These are phyloP conservation scores for Lithohypha guttulata DNA, from an alignment of 2,329 filamentous ascomycete genomes.

Conservation along the genomic window DNA sequence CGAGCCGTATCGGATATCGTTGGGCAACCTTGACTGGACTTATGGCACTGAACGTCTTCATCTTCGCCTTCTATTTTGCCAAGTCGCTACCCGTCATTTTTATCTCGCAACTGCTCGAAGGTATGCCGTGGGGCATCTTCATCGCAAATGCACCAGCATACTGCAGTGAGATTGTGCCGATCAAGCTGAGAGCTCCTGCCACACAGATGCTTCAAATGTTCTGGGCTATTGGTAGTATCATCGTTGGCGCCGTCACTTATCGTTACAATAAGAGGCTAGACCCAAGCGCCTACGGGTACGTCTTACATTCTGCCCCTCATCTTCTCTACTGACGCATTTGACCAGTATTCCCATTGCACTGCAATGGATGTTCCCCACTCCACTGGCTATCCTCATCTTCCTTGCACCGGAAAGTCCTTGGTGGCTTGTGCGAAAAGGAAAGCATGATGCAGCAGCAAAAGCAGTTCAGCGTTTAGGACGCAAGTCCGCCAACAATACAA, in stretches of 20 bases:
- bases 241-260: slow-evolving; percentile 49
- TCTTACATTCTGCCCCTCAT: slow-evolving; percentile 12
- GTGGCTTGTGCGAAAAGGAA: slow-evolving; percentile 45
- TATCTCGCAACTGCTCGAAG: slow-evolving; percentile 48
- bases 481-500: slow-evolving; percentile 27
- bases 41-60: slow-evolving; percentile 47
- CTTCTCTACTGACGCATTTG: slow-evolving; percentile 26
- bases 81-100: slow-evolving; percentile 37
- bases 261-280: slow-evolving; percentile 34
- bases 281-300: slow-evolving; percentile 35
- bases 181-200: slow-evolving; percentile 45
- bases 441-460: slow-evolving; percentile 34
- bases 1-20: slow-evolving; percentile 48
- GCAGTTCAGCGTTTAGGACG: slow-evolving; percentile 42
- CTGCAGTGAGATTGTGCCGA: slow-evolving; percentile 50
- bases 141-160: slow-evolving; percentile 56
- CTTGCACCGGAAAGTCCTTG: slow-evolving; percentile 44
- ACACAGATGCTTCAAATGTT: slow-evolving; percentile 58
- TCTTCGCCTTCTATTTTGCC: slow-evolving; percentile 50
- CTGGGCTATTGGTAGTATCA: slow-evolving; percentile 53
- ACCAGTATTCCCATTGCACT: slow-evolving; percentile 44
- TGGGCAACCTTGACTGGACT: slow-evolving; percentile 47
- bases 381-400: slow-evolving; percentile 43
- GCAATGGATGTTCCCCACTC: slow-evolving; percentile 50
- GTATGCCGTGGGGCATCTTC: slow-evolving; percentile 56